These are phyloP conservation scores for Saturnispora mendoncae DNA, from an alignment of 805 yeast genomes.

Conservation along the genomic window DNA sequence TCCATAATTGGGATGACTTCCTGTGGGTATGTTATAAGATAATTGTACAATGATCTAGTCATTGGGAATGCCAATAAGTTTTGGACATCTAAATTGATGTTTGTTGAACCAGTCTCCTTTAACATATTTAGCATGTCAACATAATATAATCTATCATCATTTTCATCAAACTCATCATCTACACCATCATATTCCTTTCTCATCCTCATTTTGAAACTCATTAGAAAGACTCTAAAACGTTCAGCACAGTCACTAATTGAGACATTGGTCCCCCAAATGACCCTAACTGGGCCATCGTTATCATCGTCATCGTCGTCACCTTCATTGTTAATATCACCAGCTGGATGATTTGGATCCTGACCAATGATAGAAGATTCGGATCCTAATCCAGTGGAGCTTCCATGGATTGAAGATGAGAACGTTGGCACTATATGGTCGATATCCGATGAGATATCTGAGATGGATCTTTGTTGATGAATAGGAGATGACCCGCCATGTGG, in stretches of 20 bases:
- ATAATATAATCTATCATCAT: slow-evolving; percentile 69
- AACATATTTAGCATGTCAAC: slow-evolving; percentile 64
- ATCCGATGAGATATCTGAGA: slow-evolving; percentile 11
- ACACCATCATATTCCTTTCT: slow-evolving; percentile 45
- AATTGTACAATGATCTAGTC: slow-evolving; percentile 73
- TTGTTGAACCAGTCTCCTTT: slow-evolving; percentile 71
- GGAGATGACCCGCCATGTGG: slow-evolving; percentile 7
- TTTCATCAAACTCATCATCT: slow-evolving; percentile 30
- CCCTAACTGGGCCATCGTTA: slow-evolving; percentile 67
- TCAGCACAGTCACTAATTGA: slow-evolving; percentile 81
- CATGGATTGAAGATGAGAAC: slow-evolving; percentile 13
- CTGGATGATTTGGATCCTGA: neutral
- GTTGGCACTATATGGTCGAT: slow-evolving; percentile 16
- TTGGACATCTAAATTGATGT: slow-evolving; percentile 74
- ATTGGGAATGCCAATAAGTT: slow-evolving; percentile 69
- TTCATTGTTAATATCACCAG: neutral
- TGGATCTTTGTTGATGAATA: neutral
- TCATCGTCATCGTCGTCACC: slow-evolving; percentile 22
- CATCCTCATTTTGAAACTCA: slow-evolving; percentile 73
- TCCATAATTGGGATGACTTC: slow-evolving; percentile 98
- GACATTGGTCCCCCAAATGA: slow-evolving; percentile 98
- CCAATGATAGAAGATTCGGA: slow-evolving; percentile 7
- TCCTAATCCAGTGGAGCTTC: slow-evolving; percentile 3
- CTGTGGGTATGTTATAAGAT: slow-evolving; percentile 86
- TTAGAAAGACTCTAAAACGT: slow-evolving; percentile 71